Evolutionary conservation across 768 basidiomycete genomes (phyloP).

Genomic region (Serpula lacrymans): DNA sequence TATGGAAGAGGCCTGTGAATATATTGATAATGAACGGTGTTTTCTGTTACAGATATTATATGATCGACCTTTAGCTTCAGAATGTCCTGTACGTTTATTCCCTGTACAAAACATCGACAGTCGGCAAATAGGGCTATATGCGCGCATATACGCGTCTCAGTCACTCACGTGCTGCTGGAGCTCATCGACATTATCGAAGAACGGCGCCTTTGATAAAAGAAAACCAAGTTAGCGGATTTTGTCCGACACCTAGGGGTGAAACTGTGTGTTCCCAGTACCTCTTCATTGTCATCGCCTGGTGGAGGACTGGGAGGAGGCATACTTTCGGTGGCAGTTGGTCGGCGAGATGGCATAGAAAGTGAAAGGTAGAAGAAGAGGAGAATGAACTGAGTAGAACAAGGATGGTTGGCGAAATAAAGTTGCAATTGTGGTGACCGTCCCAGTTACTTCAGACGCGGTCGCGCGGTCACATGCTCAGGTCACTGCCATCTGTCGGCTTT

Average conservation of each 20-base stretch:
- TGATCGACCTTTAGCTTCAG: conserved; percentile 76
- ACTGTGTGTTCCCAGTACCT: conserved; percentile 21
- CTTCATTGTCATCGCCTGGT: conserved; percentile 37
- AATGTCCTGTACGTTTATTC: conserved; percentile 95
- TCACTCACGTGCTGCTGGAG: conserved; percentile 71
- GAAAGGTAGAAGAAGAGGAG: background rate
- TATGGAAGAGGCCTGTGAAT: conserved; percentile 64
- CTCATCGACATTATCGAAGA: conserved; percentile 80
- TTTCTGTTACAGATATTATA: too few relatives aligned
- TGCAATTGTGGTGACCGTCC: too few relatives aligned
- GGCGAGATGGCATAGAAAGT: conserved; percentile 25
- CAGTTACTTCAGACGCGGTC: too few relatives aligned
- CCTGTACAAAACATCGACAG: conserved; percentile 42
- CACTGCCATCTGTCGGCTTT: too few relatives aligned
- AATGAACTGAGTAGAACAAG: too few relatives aligned
- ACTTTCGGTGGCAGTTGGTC: conserved; percentile 21
- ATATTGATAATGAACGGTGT: conserved; percentile 19
- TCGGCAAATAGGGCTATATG: conserved; percentile 6
- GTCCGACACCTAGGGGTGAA: background rate
- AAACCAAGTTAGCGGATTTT: background rate
- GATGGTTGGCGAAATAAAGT: too few relatives aligned
- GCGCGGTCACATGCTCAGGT: too few relatives aligned
- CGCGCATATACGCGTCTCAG: background rate
- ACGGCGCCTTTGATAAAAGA: conserved; percentile 40
- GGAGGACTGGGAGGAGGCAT: conserved; percentile 24